phyloP scores from a whole-genome alignment of 2,329 filamentous ascomycete species.

The Helminthosporium solani region DNA sequence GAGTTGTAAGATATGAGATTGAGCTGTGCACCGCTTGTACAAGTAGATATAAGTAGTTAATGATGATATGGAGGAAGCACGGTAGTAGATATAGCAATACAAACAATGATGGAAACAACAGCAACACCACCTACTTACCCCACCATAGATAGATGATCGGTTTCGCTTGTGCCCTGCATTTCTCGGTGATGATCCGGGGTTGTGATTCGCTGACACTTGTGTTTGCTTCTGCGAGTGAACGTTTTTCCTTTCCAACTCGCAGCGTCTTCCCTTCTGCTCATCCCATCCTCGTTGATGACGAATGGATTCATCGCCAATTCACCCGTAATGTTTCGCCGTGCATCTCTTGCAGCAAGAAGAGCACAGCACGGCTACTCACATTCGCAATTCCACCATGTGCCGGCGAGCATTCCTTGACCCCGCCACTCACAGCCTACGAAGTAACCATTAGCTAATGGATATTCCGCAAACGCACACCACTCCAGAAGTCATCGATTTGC shows the following conservation, averaged over 20 bases:
- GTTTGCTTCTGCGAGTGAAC: conserved; percentile 13
- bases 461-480: conserved; percentile 14
- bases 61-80: neutral
- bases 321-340: conserved; percentile 4
- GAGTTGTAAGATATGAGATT: neutral
- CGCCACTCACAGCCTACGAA: conserved; percentile 5
- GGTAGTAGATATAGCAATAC: neutral
- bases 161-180: neutral
- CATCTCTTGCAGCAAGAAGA: neutral
- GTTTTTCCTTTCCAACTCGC: neutral
- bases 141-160: neutral
- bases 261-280: too few species aligned
- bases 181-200: conserved; percentile 2
- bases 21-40: neutral
- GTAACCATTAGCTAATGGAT: conserved; percentile 20
- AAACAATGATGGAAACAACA: neutral
- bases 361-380: neutral
- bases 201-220: conserved; percentile 9
- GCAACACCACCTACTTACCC: neutral
- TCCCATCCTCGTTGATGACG: neutral
- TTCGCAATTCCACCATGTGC: conserved; percentile 1
- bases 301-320: conserved; percentile 1
- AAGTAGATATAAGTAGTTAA: neutral
- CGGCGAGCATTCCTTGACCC: conserved; percentile 12
- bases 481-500: neutral